Conservation (phyloP, 768 basidiomycete species). For the Plicaturopsis crispa region DNA sequence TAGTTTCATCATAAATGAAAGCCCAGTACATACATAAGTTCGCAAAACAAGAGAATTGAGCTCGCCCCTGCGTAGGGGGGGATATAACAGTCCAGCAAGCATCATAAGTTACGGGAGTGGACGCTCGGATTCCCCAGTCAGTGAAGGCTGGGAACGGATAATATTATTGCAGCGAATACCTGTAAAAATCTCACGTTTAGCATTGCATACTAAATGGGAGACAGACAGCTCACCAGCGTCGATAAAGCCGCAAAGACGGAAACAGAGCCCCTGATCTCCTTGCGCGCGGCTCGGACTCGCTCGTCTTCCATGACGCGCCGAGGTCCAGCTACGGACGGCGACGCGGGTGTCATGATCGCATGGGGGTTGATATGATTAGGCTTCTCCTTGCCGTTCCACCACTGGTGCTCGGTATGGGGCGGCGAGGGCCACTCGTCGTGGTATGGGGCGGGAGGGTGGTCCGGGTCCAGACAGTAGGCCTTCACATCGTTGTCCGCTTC, state of each 20-base stretch:
- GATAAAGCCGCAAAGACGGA: constrained; percentile 15
- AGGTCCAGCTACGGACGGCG: constrained; percentile 28
- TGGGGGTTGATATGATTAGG: neutral
- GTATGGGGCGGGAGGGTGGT: neutral
- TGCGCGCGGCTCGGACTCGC: constrained; percentile 24
- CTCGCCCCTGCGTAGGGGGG: neutral
- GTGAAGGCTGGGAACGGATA: constrained; percentile 13
- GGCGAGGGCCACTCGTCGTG: neutral
- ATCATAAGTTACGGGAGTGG: neutral
- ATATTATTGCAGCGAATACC: constrained; percentile 15
- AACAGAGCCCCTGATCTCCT: constrained; percentile 21
- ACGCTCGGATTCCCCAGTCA: neutral
- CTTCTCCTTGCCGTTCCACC: no score
- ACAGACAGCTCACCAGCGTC: constrained; percentile 13
- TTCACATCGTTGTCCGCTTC: constrained; percentile 20
- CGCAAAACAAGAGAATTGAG: neutral
- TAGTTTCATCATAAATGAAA: neutral
- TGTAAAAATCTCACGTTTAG: constrained; percentile 2
- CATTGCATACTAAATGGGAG: neutral
- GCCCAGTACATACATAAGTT: neutral
- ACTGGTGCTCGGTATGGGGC: no score
- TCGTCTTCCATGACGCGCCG: constrained; percentile 29
- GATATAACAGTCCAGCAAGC: neutral
- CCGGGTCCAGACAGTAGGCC: constrained; percentile 1
- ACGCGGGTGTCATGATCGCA: neutral